phyloP scores from a whole-genome alignment of 2,329 filamentous ascomycete genomes.

The Arthrinium puccinioides region DNA sequence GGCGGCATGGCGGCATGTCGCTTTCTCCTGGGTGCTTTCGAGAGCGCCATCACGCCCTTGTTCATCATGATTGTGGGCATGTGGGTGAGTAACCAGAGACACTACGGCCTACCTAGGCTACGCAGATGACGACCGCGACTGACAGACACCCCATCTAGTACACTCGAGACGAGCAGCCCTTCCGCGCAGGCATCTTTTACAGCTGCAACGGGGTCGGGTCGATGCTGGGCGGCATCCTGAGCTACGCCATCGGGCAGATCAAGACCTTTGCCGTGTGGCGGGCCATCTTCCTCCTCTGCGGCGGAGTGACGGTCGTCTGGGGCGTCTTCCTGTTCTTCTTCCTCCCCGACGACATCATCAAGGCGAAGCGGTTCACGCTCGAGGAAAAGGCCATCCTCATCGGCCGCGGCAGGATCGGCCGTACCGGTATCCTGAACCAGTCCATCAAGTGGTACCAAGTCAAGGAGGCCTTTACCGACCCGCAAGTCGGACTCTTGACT shows the following conservation, averaged over 20 bases:
- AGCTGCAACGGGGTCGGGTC: conserved; percentile 30
- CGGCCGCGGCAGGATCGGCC: conserved; percentile 25
- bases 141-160: conserved; percentile 23
- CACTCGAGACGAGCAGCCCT: conserved; percentile 34
- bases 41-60: conserved; percentile 38
- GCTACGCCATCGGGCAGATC: conserved; percentile 32
- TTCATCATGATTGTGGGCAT: conserved; percentile 44
- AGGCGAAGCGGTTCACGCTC: conserved; percentile 30
- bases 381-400: conserved; percentile 37
- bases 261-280: conserved; percentile 34
- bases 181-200: conserved; percentile 36
- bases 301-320: conserved; percentile 34
- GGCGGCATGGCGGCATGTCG: conserved; percentile 33
- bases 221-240: conserved; percentile 27
- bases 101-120: too few species aligned
- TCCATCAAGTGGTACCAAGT: conserved; percentile 40
- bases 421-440: conserved; percentile 38
- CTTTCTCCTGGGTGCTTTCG: conserved; percentile 38
- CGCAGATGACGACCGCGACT: neutral
- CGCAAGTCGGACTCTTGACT: conserved; percentile 36
- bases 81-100: conserved; percentile 24
- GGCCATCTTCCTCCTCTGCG: conserved; percentile 36
- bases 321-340: conserved; percentile 29
- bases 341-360: conserved; percentile 35
- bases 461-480: conserved; percentile 35